phyloP scores from a whole-genome alignment of 495 filamentous ascomycete genomes.

The Geoglossum glabrum region DNA sequence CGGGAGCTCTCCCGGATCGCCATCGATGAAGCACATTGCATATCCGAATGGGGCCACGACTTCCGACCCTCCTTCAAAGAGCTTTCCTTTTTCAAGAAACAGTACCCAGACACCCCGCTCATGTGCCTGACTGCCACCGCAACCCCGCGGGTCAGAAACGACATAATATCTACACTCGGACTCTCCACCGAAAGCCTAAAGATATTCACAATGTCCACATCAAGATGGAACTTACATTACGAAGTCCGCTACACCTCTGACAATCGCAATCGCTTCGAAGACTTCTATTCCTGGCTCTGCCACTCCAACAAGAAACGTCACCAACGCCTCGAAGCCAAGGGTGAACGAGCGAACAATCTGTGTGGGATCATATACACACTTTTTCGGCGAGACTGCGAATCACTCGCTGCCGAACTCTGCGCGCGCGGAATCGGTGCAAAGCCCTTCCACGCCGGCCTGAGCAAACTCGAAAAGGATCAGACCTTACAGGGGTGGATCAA shows the following conservation, averaged over 20 bases:
- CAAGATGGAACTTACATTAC: conserved; percentile 73
- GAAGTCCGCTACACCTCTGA: conserved; percentile 73
- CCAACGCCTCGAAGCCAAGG: conserved; percentile 24
- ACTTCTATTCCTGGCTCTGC: conserved; percentile 56
- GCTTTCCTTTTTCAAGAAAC: conserved; percentile 69
- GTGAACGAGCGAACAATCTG: conserved; percentile 38
- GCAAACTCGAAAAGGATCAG: conserved; percentile 39
- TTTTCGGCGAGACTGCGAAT: conserved; percentile 54
- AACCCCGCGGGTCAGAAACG: conserved; percentile 52
- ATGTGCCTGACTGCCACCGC: conserved; percentile 86
- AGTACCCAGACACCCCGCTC: conserved; percentile 65
- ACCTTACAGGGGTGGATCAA: conserved; percentile 54
- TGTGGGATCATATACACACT: conserved; percentile 83
- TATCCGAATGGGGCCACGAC: conserved; percentile 96
- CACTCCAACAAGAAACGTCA: conserved; percentile 43
- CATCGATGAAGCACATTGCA: conserved; percentile 92
- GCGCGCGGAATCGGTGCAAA: conserved; percentile 43
- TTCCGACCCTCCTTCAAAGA: conserved; percentile 83
- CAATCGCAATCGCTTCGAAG: conserved; percentile 43
- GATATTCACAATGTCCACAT: conserved; percentile 60
- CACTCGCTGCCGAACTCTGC: conserved; percentile 43
- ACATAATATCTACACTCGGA: conserved; percentile 57
- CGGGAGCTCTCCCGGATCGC: conserved; percentile 67
- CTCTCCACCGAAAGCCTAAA: conserved; percentile 33
- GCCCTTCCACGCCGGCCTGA: conserved; percentile 49